These are phyloP conservation scores for Lactarius tabidus DNA, from an alignment of 768 basidiomycete genomes.

Conservation along the genomic window DNA sequence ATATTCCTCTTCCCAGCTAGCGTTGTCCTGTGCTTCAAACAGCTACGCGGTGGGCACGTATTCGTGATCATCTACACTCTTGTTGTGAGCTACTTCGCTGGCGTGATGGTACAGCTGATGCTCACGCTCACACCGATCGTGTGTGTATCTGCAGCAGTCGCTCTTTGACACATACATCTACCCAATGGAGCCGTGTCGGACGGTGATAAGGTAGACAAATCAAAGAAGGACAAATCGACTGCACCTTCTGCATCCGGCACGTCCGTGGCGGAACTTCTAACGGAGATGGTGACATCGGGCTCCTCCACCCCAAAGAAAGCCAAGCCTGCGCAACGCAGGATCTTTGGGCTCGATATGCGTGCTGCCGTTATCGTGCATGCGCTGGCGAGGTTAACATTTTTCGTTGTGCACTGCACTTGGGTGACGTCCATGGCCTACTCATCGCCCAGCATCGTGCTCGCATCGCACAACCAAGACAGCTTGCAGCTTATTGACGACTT, in stretches of 20 bases:
- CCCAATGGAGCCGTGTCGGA: constrained; percentile 59
- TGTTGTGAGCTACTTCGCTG: too few relatives aligned
- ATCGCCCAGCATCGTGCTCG: too few relatives aligned
- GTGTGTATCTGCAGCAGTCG: constrained; percentile 89
- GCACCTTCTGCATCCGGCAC: too few relatives aligned
- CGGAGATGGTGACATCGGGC: constrained; percentile 19
- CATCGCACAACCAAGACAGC: too few relatives aligned
- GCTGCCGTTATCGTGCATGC: constrained; percentile 69
- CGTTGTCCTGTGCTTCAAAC: constrained; percentile 88
- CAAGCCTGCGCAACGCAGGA: constrained; percentile 44
- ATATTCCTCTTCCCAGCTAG: constrained; percentile 98
- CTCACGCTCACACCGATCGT: too few relatives aligned
- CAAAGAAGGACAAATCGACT: constrained; percentile 48
- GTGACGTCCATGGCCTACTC: too few relatives aligned
- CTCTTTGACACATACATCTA: constrained; percentile 92
- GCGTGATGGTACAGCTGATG: too few relatives aligned
- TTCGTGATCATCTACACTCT: too few relatives aligned
- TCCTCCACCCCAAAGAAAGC: constrained; percentile 32
- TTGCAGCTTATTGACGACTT: too few relatives aligned
- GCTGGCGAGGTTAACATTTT: constrained; percentile 75
- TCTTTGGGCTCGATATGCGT: constrained; percentile 87
- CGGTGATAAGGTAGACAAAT: constrained; percentile 34
- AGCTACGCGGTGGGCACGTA: constrained; percentile 94
- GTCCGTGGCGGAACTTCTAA: too few relatives aligned
- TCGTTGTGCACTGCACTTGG: constrained; percentile 96